Base-by-base conservation (phyloP, 2,329 filamentous ascomycete genomes). In the Cladosporium phlei region DNA sequence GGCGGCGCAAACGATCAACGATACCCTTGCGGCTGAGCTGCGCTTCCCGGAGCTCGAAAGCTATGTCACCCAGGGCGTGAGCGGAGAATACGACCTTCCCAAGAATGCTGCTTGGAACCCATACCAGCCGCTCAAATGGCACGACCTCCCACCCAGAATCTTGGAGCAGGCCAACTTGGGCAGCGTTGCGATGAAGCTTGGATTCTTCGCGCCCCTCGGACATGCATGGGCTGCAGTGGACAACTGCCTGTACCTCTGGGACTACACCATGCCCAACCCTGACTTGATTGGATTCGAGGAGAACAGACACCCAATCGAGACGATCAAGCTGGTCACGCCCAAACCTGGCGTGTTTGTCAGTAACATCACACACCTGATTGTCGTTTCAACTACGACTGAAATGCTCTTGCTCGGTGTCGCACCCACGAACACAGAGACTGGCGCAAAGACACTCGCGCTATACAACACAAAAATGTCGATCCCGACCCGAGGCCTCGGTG, bases 161-260 rank as follows among this genome's bases (percentile, higher is more conserved):
- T 91, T 97, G 61, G 86, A 94, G 58, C 89, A 95, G 63, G 91
- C 94, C 66, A 94, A 98, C 58, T 76, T 80, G 42, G 86, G 87
- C 48, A 83, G 95, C 62, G 82, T 96, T 19, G 84, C 85, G 49
- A 95, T 90, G n/a, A 80, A 82, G 60, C 95, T 98, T 86, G 94
- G 94, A 8, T 74, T 98, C 25, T 97, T 98, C 66, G 87, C 93
- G 14, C 87, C 94, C 67, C 78, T 98, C 60, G 90, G 91, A 60
- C 89, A 97, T 67, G 93, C 91, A 22, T 98, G 90, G 86, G 86
- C 95, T 46, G 82, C 87, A 19, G 93, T 98, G 63, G 93, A 98
- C 70, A 96, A 95, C 69, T 87, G 88, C 52, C 75, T 98, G 34
- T 98, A 96, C 64, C 76, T 98, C 12, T 98, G 94, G 94, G 91